phyloP scores from a whole-genome alignment of 495 filamentous ascomycete species.

The Aspergillus saccharolyticus region DNA sequence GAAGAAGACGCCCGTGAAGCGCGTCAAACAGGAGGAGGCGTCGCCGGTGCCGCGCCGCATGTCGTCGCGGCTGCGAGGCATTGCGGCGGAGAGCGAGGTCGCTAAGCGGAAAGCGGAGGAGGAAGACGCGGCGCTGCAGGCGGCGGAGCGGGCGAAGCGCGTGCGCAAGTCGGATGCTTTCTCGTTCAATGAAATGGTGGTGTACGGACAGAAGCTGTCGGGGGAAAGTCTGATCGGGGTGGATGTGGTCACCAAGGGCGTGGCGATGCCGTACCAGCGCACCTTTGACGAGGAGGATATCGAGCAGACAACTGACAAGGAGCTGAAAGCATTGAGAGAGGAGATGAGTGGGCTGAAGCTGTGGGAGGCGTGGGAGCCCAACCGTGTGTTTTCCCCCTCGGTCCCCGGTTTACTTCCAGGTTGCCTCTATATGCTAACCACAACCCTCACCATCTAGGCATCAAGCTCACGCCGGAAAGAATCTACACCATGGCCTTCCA shows the following conservation, averaged over 20 bases:
- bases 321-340: conserved; percentile 68
- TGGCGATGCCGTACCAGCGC: conserved; percentile 68
- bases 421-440: conserved; percentile 8
- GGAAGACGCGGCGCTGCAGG: conserved; percentile 55
- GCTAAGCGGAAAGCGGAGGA: conserved; percentile 79
- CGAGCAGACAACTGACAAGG: conserved; percentile 72
- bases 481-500: conserved; percentile 88
- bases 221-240: conserved; percentile 40
- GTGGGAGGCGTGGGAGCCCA: conserved; percentile 77
- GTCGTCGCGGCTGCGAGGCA: conserved; percentile 60
- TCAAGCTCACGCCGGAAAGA: conserved; percentile 89
- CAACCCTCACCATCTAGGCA: conserved; percentile 48
- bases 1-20: conserved; percentile 49
- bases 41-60: conserved; percentile 51
- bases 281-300: conserved; percentile 82
- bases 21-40: conserved; percentile 44
- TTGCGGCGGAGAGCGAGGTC: conserved; percentile 64
- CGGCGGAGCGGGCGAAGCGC: conserved; percentile 64
- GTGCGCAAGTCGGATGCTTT: conserved; percentile 66
- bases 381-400: conserved; percentile 39
- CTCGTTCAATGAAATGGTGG: conserved; percentile 69
- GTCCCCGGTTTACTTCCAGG: background rate
- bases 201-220: conserved; percentile 64
- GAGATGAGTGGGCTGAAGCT: conserved; percentile 75
- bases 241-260: conserved; percentile 58